phyloP scores from a whole-genome alignment of 2,329 filamentous ascomycete genomes.

The Calonectria multiphialidica region DNA sequence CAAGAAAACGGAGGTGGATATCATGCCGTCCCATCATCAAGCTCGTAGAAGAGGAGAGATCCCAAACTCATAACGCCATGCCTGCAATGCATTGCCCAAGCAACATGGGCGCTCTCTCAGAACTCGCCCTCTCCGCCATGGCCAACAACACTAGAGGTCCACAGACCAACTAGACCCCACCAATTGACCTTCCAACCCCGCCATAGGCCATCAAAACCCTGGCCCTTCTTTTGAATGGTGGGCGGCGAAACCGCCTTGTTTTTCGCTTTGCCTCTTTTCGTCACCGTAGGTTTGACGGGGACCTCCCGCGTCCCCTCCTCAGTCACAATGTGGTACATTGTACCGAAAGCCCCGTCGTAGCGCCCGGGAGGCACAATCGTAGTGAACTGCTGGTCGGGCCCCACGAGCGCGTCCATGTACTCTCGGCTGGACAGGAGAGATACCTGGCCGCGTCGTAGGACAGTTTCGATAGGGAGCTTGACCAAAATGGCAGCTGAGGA shows the following conservation, averaged over 20 bases:
- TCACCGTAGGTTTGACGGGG: slow-evolving; percentile 46
- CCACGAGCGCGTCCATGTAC: slow-evolving; percentile 63
- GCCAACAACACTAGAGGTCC: slow-evolving; percentile 75
- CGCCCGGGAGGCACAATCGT: slow-evolving; percentile 84
- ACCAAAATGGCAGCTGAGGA: slow-evolving; percentile 85
- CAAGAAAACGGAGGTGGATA: slow-evolving; percentile 51
- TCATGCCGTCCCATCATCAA: slow-evolving; percentile 55
- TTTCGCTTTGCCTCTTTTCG: slow-evolving; percentile 49
- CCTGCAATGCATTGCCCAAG: slow-evolving; percentile 44
- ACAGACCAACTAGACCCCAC: slow-evolving; percentile 81
- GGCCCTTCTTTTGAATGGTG: slow-evolving; percentile 65
- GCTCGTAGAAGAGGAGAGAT: slow-evolving; percentile 53
- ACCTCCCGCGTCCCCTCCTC: slow-evolving; percentile 80
- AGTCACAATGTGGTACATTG: slow-evolving; percentile 87
- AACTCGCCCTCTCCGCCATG: slow-evolving; percentile 73
- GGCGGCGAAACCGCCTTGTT: slow-evolving; percentile 45
- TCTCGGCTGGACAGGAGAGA: slow-evolving; percentile 71
- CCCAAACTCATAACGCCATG: slow-evolving; percentile 50
- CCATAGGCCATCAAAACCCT: slow-evolving; percentile 77
- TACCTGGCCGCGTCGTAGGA: slow-evolving; percentile 89
- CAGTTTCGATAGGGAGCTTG: slow-evolving; percentile 91
- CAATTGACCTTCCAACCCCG: slow-evolving; percentile 83
- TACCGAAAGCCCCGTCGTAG: slow-evolving; percentile 90
- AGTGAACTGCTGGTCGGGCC: slow-evolving; percentile 62
- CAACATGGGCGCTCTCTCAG: slow-evolving; percentile 48